Evolutionary conservation across 2,329 filamentous ascomycete species (phyloP), one percentile per base, ranked within the genome.

Genomic region (Aspergillus fumigatus): DNA sequence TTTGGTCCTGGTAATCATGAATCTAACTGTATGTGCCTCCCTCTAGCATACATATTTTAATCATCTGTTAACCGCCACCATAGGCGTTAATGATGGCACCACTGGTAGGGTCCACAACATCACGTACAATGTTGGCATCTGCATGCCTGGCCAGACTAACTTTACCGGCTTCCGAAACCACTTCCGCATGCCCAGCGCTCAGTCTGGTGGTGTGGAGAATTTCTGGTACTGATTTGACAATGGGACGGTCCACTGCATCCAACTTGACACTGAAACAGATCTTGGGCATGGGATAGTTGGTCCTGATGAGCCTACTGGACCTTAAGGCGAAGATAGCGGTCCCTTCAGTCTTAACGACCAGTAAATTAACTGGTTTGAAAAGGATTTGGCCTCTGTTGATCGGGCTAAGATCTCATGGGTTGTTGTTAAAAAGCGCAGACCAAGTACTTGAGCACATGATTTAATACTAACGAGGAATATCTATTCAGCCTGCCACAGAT

Each of bases 101-200:
- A 64, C 63, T 10, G 52, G 56, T 48, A 58, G 57, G n/a, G 50
- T 27, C 19, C 48, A 58, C 26, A 59, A 62, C 26, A 55, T 59
- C 35, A 35, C 56, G 26, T 66, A 65, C 48, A 62, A 47, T 4
- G 51, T 57, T 9, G 49, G 52, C 41, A 62, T 67, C n/a, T 67
- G 65, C 40, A 23, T 56, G 9, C 26, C 54, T 26, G 65, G 64
- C 40, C 64, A 67, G 50, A 63, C 59, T 25, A 67, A 67, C 51
- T 67, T 67, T 47, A 66, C 65, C 6, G 65, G 60, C 35, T 67
- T 56, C 53, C 51, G 52, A 9, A 64, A 67, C 54, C 64, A 63
- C 41, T 67, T 59, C 40, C 57, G 59, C 35, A 66, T 64, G 63
- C 65, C 60, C 25, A 61, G 59, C n/a, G 40, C 23, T 7, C n/a